Conservation (phyloP, 1,284 basidiomycete genomes). For the Vanrija pseudolonga region DNA sequence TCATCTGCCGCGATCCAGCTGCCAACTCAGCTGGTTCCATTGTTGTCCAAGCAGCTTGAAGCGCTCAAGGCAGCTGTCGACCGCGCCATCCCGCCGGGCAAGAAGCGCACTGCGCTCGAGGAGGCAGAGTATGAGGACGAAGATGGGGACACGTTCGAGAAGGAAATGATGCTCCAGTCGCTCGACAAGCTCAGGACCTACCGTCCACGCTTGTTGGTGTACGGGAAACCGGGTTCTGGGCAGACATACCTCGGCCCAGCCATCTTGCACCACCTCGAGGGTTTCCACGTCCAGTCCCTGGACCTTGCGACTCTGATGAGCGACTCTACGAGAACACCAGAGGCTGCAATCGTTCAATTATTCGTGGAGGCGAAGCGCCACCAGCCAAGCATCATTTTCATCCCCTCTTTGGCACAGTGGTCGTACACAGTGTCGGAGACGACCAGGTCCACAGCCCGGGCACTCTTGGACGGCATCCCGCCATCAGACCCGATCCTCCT, state of each 20-base stretch:
- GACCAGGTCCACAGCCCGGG: slow-evolving; percentile 75
- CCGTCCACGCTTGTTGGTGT: slow-evolving; percentile 80
- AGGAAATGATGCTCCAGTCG: slow-evolving; percentile 80
- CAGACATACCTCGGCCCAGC: slow-evolving; percentile 87
- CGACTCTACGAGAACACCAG: slow-evolving; percentile 82
- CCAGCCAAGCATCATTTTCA: slow-evolving; percentile 92
- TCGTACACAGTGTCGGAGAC: slow-evolving; percentile 78
- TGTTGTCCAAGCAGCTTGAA: slow-evolving; percentile 68
- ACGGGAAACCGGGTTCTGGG: slow-evolving; percentile 83
- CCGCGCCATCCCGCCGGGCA: slow-evolving; percentile 66
- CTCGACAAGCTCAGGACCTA: slow-evolving; percentile 89
- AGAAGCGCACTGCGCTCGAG: slow-evolving; percentile 76
- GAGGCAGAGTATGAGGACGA: slow-evolving; percentile 89
- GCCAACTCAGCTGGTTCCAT: slow-evolving; percentile 77
- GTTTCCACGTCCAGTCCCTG: slow-evolving; percentile 89
- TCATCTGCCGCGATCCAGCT: slow-evolving; percentile 79
- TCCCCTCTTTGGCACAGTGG: slow-evolving; percentile 86
- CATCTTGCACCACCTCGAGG: slow-evolving; percentile 88
- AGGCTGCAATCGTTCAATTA: slow-evolving; percentile 91
- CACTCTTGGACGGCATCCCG: slow-evolving; percentile 84
- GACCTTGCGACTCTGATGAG: slow-evolving; percentile 85
- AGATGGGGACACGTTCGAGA: slow-evolving; percentile 65
- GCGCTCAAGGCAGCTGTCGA: slow-evolving; percentile 66
- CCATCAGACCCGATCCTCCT: slow-evolving; percentile 90
- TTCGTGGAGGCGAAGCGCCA: slow-evolving; percentile 97